Conservation (phyloP, 2,329 filamentous ascomycete genomes). For the Conoideocrella luteorostrata region DNA sequence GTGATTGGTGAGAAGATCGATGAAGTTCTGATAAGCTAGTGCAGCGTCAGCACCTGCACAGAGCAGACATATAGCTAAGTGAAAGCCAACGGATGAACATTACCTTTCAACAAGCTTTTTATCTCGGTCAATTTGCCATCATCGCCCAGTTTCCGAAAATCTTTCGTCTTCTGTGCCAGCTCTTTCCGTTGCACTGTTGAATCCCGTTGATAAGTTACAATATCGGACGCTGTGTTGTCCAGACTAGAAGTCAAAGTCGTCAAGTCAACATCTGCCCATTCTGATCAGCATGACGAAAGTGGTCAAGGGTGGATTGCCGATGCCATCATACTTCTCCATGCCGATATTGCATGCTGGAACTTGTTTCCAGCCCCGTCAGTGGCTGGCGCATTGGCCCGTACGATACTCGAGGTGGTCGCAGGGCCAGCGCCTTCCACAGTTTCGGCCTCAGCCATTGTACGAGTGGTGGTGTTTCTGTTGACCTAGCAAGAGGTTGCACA, state of each 20-base stretch:
- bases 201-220: conserved; percentile 87
- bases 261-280: conserved; percentile 69
- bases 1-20: conserved; percentile 92
- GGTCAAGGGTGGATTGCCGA: not conserved
- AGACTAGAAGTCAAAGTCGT: conserved; percentile 76
- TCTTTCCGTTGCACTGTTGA: conserved; percentile 96
- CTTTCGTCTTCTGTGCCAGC: conserved; percentile 97
- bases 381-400: conserved; percentile 21
- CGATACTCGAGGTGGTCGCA: conserved; percentile 15
- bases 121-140: conserved; percentile 77
- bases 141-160: conserved; percentile 92
- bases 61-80: too few relatives aligned
- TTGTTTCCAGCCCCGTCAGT: conserved; percentile 66
- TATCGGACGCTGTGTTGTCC: conserved; percentile 90
- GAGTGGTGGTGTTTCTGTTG: not conserved
- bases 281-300: not conserved
- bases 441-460: conserved; percentile 29
- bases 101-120: conserved; percentile 83
- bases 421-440: conserved; percentile 22
- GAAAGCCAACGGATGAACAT: not conserved
- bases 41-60: conserved; percentile 18
- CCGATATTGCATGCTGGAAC: conserved; percentile 91
- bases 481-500: not conserved
- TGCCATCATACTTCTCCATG: conserved; percentile 73
- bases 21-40: conserved; percentile 90